phyloP scores from a whole-genome alignment of 495 filamentous ascomycete species.

The Parathielavia appendiculata region DNA sequence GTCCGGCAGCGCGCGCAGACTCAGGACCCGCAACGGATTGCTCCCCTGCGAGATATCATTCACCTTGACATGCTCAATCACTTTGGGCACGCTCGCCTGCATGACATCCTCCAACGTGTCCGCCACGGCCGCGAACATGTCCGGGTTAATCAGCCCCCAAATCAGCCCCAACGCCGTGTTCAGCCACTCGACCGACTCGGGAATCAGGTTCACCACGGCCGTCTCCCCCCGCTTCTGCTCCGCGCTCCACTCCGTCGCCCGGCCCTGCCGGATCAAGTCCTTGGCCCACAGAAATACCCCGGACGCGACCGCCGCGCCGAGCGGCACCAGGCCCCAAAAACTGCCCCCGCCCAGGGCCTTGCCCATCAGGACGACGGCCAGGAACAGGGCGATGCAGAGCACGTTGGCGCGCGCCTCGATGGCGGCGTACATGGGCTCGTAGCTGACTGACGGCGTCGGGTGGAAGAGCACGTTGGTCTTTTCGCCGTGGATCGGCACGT shows the following conservation, averaged over 20 bases:
- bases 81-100: conserved; percentile 83
- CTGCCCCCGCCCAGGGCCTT: conserved; percentile 68
- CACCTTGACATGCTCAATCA: conserved; percentile 93
- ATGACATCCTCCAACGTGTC: conserved; percentile 71
- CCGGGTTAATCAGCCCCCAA: conserved; percentile 88
- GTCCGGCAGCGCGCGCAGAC: conserved; percentile 81
- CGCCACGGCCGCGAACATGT: conserved; percentile 71
- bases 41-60: conserved; percentile 91
- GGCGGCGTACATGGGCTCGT: conserved; percentile 73
- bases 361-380: conserved; percentile 70
- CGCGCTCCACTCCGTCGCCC: conserved; percentile 81
- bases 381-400: conserved; percentile 62
- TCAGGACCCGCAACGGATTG: conserved; percentile 86
- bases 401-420: conserved; percentile 66
- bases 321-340: conserved; percentile 67
- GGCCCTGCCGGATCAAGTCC: conserved; percentile 72
- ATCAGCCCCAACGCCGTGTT: conserved; percentile 75
- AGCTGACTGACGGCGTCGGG: conserved; percentile 81
- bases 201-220: conserved; percentile 77
- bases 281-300: conserved; percentile 86
- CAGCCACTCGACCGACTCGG: conserved; percentile 90
- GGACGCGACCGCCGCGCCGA: conserved; percentile 61
- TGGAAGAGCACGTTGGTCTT: conserved; percentile 96
- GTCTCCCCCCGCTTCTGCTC: conserved; percentile 80
- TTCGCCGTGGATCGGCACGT: conserved; percentile 92